phyloP scores from a whole-genome alignment of 495 filamentous ascomycete genomes.

The Cetradonia linearis region DNA sequence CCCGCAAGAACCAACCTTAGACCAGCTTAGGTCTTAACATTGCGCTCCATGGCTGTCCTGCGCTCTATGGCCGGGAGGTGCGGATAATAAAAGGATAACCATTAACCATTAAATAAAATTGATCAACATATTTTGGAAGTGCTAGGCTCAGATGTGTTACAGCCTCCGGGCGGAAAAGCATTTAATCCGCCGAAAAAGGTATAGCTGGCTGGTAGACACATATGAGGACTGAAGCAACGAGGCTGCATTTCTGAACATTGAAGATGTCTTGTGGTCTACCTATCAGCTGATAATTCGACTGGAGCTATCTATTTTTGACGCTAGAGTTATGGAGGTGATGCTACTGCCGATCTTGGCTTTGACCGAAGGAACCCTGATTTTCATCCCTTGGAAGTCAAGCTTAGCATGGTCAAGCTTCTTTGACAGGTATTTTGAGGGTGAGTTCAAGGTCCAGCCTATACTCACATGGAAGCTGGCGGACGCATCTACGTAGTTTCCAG shows the following conservation, averaged over 20 bases:
- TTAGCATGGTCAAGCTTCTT: conserved; percentile 19
- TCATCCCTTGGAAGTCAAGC: conserved; percentile 25
- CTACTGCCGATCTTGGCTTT: conserved; percentile 63
- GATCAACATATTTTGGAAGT: no score
- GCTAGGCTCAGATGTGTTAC: no score
- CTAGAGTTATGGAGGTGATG: conserved; percentile 41
- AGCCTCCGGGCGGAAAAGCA: no score
- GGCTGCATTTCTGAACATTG: not conserved
- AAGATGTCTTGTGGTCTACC: not conserved
- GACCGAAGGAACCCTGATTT: conserved; percentile 39
- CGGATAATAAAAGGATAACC: no score
- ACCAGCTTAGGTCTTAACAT: no score
- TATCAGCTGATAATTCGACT: conserved; percentile 21
- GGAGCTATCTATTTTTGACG: conserved; percentile 22
- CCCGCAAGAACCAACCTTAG: no score
- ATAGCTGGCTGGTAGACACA: no score
- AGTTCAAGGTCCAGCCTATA: conserved; percentile 53
- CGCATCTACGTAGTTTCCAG: conserved; percentile 23
- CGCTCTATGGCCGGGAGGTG: no score
- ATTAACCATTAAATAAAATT: no score
- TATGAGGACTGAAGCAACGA: no score
- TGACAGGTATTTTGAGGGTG: conserved; percentile 34
- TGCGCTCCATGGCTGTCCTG: no score
- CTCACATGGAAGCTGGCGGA: conserved; percentile 55
- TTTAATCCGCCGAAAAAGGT: no score